These are phyloP conservation scores for Simmondsia chinensis DNA, from an alignment of 148 eudicot genomes.

Conservation along the genomic window DNA sequence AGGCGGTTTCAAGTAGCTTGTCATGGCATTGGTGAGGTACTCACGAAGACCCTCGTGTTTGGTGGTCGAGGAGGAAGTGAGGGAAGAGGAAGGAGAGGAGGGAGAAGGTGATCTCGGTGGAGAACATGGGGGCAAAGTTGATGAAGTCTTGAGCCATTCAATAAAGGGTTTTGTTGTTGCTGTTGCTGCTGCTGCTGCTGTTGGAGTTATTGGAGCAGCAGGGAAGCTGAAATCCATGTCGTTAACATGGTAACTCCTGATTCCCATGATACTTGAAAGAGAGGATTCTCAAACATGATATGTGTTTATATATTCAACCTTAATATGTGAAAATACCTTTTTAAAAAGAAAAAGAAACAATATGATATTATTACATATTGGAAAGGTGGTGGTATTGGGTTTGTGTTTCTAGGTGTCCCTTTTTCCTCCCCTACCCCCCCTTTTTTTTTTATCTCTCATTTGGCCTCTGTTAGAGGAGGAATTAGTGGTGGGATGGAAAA, in stretches of 20 bases:
- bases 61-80: conserved; percentile 1
- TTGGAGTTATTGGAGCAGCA: too few relatives aligned
- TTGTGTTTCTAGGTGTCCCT: conserved; percentile 17
- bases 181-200: too few relatives aligned
- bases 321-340: conserved; percentile 26
- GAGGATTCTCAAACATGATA: background rate
- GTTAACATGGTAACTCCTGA: conserved; percentile 21
- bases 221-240: conserved; percentile 30
- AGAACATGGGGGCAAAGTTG: conserved; percentile 11
- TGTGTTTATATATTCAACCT: conserved; percentile 11
- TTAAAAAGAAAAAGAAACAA: conserved; percentile 5
- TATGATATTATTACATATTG: conserved; percentile 17
- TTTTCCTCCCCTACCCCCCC: background rate
- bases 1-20: conserved; percentile 28
- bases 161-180: too few relatives aligned
- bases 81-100: conserved; percentile 16
- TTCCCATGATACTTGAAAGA: conserved; percentile 8
- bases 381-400: conserved; percentile 25
- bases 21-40: conserved; percentile 17
- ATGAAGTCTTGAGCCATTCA: conserved; percentile 46
- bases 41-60: background rate
- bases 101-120: conserved; percentile 18
- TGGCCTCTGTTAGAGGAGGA: conserved; percentile 7
- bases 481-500: conserved; percentile 35
- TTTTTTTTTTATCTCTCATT: background rate